Percentiles rank a stretch among this genome's conserved stretches.
Conservation (phyloP, 495 filamentous ascomycete genomes). For the Penicillium flavigenum region DNA sequence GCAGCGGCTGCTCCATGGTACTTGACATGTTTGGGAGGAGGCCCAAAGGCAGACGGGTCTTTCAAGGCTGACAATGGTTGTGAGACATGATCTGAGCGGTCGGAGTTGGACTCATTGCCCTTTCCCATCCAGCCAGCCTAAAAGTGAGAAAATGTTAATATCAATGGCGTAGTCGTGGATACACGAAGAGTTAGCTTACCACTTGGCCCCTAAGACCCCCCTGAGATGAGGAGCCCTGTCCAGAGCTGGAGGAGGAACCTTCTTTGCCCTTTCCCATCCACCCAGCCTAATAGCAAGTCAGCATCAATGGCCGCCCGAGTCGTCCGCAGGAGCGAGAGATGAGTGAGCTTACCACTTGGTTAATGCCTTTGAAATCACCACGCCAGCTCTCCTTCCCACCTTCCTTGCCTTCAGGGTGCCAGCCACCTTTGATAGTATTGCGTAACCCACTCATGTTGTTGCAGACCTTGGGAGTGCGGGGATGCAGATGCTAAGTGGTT, state of each 20-base stretch:
- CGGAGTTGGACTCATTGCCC: conserved; percentile 43
- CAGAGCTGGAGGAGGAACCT: neutral
- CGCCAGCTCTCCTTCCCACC: conserved; percentile 58
- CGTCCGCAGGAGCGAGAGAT: neutral
- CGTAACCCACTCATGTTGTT: conserved; percentile 50
- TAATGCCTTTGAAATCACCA: conserved; percentile 58
- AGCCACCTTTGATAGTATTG: conserved; percentile 55
- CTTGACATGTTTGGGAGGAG: conserved; percentile 72
- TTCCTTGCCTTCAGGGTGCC: conserved; percentile 58
- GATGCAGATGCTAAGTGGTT: neutral
- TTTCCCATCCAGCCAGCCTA: conserved; percentile 48
- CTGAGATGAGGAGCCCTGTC: neutral
- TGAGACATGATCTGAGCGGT: conserved; percentile 53
- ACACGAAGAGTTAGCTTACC: conserved; percentile 32
- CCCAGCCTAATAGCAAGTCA: conserved; percentile 21
- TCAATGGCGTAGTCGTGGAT: conserved; percentile 12
- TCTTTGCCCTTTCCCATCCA: conserved; percentile 55
- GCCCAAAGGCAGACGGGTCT: conserved; percentile 81
- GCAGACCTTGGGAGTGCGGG: conserved; percentile 2
- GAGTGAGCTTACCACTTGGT: conserved; percentile 51
- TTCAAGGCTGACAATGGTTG: conserved; percentile 73
- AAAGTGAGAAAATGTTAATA: conserved; percentile 2
- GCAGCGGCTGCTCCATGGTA: conserved; percentile 52
- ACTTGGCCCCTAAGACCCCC: conserved; percentile 39
- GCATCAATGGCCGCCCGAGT: conserved; percentile 14